phyloP scores from a whole-genome alignment of 202 grass and related monocot genomes.

The Musa balbisiana region DNA sequence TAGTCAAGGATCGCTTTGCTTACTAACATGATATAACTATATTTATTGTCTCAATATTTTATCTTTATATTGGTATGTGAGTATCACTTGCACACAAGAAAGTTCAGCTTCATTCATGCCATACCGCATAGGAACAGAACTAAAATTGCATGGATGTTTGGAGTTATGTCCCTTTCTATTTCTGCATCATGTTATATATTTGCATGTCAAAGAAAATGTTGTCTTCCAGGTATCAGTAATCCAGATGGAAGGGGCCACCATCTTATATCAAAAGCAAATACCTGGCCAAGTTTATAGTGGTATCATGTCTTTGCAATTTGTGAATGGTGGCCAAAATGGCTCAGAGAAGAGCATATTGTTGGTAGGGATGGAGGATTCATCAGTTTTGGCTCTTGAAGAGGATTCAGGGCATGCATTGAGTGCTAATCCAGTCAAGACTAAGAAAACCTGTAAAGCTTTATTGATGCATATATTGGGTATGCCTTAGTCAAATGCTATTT shows the following conservation, averaged over 20 bases:
- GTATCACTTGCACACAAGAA: not conserved
- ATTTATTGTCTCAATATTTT: too few species aligned
- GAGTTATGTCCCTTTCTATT: not conserved
- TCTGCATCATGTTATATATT: constrained; percentile 3
- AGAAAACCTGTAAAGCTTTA: constrained; percentile 74
- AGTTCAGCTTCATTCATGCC: not conserved
- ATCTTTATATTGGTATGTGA: not conserved
- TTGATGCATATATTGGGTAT: constrained; percentile 67
- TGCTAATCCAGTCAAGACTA: constrained; percentile 53
- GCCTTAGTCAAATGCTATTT: not conserved
- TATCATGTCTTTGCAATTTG: constrained; percentile 77
- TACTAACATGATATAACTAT: too few species aligned
- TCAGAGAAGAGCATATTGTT: constrained; percentile 67
- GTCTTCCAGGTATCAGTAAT: constrained; percentile 71
- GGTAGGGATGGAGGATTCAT: constrained; percentile 74
- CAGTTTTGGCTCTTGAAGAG: constrained; percentile 64
- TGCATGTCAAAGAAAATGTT: not conserved
- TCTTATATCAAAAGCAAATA: constrained; percentile 91
- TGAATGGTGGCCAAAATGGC: constrained; percentile 56
- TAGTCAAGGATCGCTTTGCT: too few species aligned
- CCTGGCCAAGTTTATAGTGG: constrained; percentile 66
- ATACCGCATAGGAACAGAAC: not conserved
- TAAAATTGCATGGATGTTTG: not conserved
- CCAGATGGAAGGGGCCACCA: constrained; percentile 54
- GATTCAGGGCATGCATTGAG: constrained; percentile 69